phyloP scores from a whole-genome alignment of 768 basidiomycete species.

The Lyophyllum atratum region DNA sequence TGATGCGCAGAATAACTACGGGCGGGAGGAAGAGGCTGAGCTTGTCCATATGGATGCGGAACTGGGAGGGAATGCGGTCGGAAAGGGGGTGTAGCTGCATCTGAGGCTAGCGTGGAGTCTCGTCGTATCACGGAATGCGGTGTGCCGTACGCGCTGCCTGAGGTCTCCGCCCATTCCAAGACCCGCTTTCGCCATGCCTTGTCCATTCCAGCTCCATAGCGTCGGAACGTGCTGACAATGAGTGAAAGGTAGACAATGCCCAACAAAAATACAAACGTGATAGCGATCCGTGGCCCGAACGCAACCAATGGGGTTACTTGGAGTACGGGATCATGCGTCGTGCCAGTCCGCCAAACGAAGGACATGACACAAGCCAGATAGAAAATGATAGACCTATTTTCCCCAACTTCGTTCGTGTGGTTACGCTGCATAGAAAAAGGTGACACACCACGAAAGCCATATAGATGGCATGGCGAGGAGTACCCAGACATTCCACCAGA shows the following conservation, averaged over 20 bases:
- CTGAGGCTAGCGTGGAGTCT: not conserved
- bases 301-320: slow-evolving; percentile 36
- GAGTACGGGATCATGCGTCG: slow-evolving; percentile 40
- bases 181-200: slow-evolving; percentile 25
- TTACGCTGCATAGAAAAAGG: not conserved
- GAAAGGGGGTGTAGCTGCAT: not conserved
- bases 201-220: slow-evolving; percentile 43
- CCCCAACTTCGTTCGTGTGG: not conserved
- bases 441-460: slow-evolving; percentile 65
- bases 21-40: not conserved
- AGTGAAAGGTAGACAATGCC: slow-evolving; percentile 55
- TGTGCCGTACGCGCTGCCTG: not conserved
- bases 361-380: slow-evolving; percentile 65
- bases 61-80: not conserved
- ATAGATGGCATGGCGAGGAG: slow-evolving; percentile 63
- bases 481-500: slow-evolving; percentile 64
- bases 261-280: slow-evolving; percentile 55
- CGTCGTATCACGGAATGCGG: not conserved
- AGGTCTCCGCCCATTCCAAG: not conserved
- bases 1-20: not conserved
- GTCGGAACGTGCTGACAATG: slow-evolving; percentile 51
- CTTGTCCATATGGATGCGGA: not conserved
- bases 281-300: slow-evolving; percentile 53
- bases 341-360: slow-evolving; percentile 73
- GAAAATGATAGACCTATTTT: slow-evolving; percentile 61